Evolutionary conservation across 257 asterid genomes (phyloP).

Genomic region (Linderniella brevidens): DNA sequence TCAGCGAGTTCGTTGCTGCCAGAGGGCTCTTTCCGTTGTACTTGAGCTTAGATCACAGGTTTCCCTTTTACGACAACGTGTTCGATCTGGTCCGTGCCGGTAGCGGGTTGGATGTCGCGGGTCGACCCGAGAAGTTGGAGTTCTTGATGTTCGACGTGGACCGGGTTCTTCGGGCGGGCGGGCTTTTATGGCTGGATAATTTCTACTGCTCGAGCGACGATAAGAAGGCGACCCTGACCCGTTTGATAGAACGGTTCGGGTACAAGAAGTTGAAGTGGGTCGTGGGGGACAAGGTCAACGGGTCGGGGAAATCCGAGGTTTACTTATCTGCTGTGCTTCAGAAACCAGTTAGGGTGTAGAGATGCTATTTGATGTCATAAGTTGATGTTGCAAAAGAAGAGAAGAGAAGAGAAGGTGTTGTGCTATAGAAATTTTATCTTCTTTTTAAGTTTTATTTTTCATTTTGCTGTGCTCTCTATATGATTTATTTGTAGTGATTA

Average conservation of each 20-base stretch:
- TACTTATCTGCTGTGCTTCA: slow-evolving; percentile 36
- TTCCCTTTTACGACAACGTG: slow-evolving; percentile 49
- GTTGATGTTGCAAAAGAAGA: too few relatives aligned
- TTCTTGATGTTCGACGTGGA: slow-evolving; percentile 83
- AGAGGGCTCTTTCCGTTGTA: slow-evolving; percentile 76
- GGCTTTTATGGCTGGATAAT: slow-evolving; percentile 67
- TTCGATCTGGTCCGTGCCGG: slow-evolving; percentile 61
- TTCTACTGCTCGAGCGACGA: slow-evolving; percentile 50
- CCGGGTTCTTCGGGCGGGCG: slow-evolving; percentile 65
- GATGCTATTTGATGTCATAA: too few relatives aligned
- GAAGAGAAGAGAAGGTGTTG: too few relatives aligned
- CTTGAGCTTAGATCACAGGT: slow-evolving; percentile 67
- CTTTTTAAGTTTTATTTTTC: too few relatives aligned
- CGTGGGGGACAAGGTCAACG: slow-evolving; percentile 57
- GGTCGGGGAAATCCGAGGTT: slow-evolving; percentile 35
- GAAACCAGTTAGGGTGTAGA: slow-evolving; percentile 30
- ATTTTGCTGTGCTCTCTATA: too few relatives aligned
- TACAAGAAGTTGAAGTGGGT: slow-evolving; percentile 79
- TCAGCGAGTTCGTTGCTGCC: slow-evolving; percentile 69
- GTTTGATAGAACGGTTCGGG: slow-evolving; percentile 60
- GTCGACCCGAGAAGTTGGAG: slow-evolving; percentile 55
- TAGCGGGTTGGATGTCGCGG: slow-evolving; percentile 48
- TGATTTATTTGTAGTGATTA: too few relatives aligned
- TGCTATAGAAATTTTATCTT: too few relatives aligned
- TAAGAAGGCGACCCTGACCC: slow-evolving; percentile 44